Conservation (phyloP, 257 asterid genomes). For the Ajuga chamaepitys region DNA sequence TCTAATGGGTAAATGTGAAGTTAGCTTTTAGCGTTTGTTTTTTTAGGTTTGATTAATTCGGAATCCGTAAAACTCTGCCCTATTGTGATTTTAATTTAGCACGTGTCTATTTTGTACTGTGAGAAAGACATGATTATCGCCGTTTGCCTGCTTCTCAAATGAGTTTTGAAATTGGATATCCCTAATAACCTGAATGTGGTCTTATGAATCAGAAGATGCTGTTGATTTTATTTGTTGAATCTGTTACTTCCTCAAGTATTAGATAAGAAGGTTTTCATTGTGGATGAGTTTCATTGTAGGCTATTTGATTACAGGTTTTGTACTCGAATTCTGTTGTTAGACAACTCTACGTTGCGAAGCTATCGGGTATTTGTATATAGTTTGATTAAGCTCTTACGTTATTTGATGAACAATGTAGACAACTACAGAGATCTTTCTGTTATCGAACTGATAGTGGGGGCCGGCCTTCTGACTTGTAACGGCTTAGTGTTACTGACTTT, state of each 20-base stretch:
- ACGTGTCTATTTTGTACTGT: not conserved
- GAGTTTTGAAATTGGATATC: not conserved
- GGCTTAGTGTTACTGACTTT: not conserved
- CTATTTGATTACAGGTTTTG: constrained; percentile 1
- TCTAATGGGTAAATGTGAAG: not conserved
- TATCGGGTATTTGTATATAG: not conserved
- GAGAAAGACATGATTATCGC: not conserved
- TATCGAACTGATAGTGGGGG: too few relatives aligned
- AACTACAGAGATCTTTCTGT: too few relatives aligned
- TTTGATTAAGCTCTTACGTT: not conserved
- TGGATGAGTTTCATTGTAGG: not conserved
- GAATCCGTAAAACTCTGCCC: not conserved
- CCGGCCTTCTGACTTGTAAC: not conserved
- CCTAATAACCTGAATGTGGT: not conserved
- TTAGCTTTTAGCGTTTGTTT: not conserved
- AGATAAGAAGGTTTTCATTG: not conserved
- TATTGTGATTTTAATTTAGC: not conserved
- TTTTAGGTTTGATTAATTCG: constrained; percentile 12
- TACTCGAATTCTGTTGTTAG: not conserved
- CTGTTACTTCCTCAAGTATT: not conserved
- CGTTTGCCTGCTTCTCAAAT: not conserved
- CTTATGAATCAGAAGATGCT: not conserved
- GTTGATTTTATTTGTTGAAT: not conserved
- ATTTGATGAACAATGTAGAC: not conserved
- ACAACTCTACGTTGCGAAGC: not conserved